Base-by-base conservation (phyloP, 768 basidiomycete genomes). In the Lentinula guzmanii region DNA sequence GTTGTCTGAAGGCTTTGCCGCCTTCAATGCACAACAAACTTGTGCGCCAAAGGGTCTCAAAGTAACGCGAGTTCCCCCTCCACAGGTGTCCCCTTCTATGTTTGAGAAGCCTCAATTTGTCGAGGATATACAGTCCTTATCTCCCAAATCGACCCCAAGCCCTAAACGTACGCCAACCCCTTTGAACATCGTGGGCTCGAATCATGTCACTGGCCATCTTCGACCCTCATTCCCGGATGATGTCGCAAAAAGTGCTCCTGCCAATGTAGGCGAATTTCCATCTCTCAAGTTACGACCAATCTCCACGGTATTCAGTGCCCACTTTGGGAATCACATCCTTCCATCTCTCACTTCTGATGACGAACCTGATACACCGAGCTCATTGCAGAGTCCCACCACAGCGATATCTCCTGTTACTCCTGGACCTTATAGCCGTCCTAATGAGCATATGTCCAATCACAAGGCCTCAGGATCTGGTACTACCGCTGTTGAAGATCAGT, bases 281-380 rank as follows among this genome's bases (percentile, higher is more conserved):
- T 75, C 82, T 3, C 78, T 93, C 52, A 85, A 83, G 66, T 73
- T 93, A 56, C 82, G 91, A 15, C 91, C 91, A 2, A 77, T 92
- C 16, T 93, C 91, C 21, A 84, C 86, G 1, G 76, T 87, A 46
- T 93, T 93, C 70, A 87, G 88, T 67, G 75, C 83, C 9, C 84
- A 89, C 31, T 89, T 92, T 66, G 77, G 80, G 8, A 79, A 81
- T 34, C 77, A 81, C 53, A 72, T 83, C 37, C 71, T 79, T 5
- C 59, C 73, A 9, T 72, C 76, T 35, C 70, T 72, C 5, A 73
- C 76, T 8, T 68, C 74, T 16, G 79, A 80, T 39, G 63, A 70
- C 1, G 84, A 83, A 57, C 66, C 73, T 1, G 79, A 79, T 60
- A 83, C 84, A 1, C 81, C 83, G 10, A 83, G 81, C 56, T 82